Percentiles rank a stretch among this genome's conserved stretches.
Conservation (phyloP, 352 stramenopile genomes). For the Phytophthora vignae region DNA sequence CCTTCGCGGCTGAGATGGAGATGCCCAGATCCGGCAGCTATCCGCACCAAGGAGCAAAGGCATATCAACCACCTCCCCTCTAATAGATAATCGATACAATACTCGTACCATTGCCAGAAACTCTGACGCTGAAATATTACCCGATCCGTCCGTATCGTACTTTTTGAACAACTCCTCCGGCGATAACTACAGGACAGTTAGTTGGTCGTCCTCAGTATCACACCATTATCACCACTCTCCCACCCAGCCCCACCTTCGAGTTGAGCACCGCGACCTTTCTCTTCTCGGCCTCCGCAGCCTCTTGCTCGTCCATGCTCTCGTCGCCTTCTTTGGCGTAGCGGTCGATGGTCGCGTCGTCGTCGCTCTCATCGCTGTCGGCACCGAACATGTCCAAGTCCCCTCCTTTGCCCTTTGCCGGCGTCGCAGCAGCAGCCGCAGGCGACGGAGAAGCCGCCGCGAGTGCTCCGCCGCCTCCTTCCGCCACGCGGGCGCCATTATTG, state of each 20-base stretch:
- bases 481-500: constrained; percentile 36
- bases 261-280: constrained; percentile 75
- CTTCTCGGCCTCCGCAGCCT: constrained; percentile 50
- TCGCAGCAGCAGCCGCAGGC: background rate
- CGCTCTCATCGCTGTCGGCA: constrained; percentile 79
- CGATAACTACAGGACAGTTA: constrained; percentile 44
- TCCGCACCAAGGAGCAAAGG: constrained; percentile 5
- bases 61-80: background rate
- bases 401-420: constrained; percentile 18
- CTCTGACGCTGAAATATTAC: constrained; percentile 91
- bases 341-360: constrained; percentile 82
- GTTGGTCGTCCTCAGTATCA: background rate
- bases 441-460: constrained; percentile 9
- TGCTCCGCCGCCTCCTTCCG: constrained; percentile 41
- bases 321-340: constrained; percentile 58
- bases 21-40: constrained; percentile 91
- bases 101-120: constrained; percentile 87
- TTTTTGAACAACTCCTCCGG: constrained; percentile 93
- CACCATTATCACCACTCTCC: background rate
- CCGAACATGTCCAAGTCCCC: constrained; percentile 69
- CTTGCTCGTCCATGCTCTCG: constrained; percentile 31
- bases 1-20: constrained; percentile 89
- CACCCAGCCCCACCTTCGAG: constrained; percentile 52
- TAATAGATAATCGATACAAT: background rate
- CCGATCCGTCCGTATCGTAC: constrained; percentile 91